Evolutionary conservation across 2,329 filamentous ascomycete genomes (phyloP).

Genomic region (Colletotrichum musae): DNA sequence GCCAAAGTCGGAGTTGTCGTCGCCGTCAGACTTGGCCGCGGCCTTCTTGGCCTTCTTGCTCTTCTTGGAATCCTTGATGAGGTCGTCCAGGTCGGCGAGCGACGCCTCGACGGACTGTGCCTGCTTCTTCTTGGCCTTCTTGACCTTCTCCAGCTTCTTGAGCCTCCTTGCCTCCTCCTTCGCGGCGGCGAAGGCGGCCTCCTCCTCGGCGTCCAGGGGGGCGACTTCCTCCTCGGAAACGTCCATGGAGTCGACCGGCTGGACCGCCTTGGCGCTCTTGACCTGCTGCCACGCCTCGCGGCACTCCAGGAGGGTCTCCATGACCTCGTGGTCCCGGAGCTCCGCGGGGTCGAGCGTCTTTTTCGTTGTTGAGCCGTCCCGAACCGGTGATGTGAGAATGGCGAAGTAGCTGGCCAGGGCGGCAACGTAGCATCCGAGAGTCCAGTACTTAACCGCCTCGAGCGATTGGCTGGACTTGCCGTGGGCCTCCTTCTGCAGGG

Average conservation of each 20-base stretch:
- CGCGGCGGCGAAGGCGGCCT: constrained; percentile 44
- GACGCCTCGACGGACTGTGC: constrained; percentile 77
- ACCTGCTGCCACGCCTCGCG: constrained; percentile 85
- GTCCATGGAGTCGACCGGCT: constrained; percentile 49
- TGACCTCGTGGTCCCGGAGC: constrained; percentile 90
- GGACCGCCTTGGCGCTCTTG: constrained; percentile 72
- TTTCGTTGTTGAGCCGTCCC: constrained; percentile 66
- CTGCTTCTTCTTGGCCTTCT: constrained; percentile 60
- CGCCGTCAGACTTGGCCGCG: constrained; percentile 53
- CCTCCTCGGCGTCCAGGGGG: constrained; percentile 45
- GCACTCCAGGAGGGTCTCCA: constrained; percentile 86
- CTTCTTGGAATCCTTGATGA: constrained; percentile 64
- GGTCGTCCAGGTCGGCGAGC: constrained; percentile 77
- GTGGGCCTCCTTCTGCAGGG: constrained; percentile 71
- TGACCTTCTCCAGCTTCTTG: constrained; percentile 58
- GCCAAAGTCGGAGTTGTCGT: constrained; percentile 89
- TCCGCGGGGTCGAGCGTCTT: constrained; percentile 81
- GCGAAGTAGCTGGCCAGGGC: constrained; percentile 95
- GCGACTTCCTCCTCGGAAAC: constrained; percentile 51
- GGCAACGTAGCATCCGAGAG: constrained; percentile 88
- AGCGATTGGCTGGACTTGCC: constrained; percentile 66
- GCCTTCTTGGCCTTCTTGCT: constrained; percentile 62
- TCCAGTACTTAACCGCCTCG: constrained; percentile 81
- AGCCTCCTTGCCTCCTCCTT: constrained; percentile 52
- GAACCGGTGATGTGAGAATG: constrained; percentile 85